phyloP scores from a whole-genome alignment of 495 filamentous ascomycete species.

The Achaetomiella virescens region DNA sequence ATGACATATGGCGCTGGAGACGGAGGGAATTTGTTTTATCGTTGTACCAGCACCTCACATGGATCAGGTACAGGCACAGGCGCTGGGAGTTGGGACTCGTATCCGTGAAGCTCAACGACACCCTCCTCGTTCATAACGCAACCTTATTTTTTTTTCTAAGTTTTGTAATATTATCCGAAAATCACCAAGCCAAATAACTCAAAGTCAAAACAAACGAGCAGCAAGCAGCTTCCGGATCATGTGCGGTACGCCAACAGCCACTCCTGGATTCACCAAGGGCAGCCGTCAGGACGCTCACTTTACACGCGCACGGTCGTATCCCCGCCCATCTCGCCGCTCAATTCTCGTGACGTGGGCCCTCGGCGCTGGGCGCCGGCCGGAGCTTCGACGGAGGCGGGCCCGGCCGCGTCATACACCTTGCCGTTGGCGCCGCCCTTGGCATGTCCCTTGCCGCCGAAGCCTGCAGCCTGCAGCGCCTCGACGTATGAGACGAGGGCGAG shows the following conservation, averaged over 20 bases:
- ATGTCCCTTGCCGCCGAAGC: background rate
- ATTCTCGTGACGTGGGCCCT: conserved; percentile 43
- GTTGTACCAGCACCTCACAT: background rate
- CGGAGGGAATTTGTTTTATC: background rate
- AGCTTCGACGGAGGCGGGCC: background rate
- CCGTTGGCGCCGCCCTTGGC: background rate
- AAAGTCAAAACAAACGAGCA: background rate
- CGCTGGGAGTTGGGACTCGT: too few species aligned
- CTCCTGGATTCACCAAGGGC: background rate
- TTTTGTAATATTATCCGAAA: background rate
- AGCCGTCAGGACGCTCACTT: background rate
- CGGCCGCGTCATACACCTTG: background rate
- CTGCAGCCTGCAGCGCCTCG: conserved; percentile 1
- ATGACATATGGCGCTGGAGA: background rate
- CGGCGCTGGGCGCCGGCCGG: conserved; percentile 25
- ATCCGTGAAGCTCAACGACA: too few species aligned
- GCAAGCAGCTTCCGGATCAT: background rate
- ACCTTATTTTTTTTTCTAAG: background rate
- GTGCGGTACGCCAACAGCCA: background rate
- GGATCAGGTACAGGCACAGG: background rate
- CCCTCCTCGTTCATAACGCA: conserved; percentile 3
- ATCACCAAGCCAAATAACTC: background rate
- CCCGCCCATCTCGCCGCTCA: conserved; percentile 50
- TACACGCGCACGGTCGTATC: conserved; percentile 34
- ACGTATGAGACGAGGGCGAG: conserved; percentile 32